phyloP scores from a whole-genome alignment of 2,329 filamentous ascomycete species.

The Fusarium sambucinum region DNA sequence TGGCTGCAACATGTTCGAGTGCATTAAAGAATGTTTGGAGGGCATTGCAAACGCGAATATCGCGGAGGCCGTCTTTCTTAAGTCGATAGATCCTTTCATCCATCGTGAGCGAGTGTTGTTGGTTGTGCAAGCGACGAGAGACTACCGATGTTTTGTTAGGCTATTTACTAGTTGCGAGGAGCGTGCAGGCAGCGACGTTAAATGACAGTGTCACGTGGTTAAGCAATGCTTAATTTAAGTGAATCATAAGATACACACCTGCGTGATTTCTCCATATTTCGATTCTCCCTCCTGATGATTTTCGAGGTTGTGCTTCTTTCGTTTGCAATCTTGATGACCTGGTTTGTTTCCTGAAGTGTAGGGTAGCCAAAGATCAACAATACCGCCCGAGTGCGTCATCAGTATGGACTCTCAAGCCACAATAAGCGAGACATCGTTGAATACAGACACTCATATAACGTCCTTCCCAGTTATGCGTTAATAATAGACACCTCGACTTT shows the following conservation, averaged over 20 bases:
- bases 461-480: background rate
- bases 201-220: background rate
- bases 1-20: background rate
- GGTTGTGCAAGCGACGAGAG: fast-evolving
- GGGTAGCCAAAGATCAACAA: background rate
- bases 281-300: background rate
- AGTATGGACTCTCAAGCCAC: background rate
- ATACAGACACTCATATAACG: background rate
- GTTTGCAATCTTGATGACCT: background rate
- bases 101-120: background rate
- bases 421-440: background rate
- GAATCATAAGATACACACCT: background rate
- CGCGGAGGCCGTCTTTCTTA: background rate
- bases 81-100: background rate
- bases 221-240: background rate
- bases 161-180: background rate
- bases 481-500: background rate
- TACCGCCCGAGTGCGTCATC: background rate
- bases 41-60: background rate
- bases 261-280: background rate
- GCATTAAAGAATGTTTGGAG: background rate
- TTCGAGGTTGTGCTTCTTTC: background rate
- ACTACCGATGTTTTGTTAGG: background rate
- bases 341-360: background rate
- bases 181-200: background rate